Evolutionary conservation across 2,329 filamentous ascomycete species (phyloP), one percentile per base, ranked within the genome.

Genomic region (Paecilomyces sp.): DNA sequence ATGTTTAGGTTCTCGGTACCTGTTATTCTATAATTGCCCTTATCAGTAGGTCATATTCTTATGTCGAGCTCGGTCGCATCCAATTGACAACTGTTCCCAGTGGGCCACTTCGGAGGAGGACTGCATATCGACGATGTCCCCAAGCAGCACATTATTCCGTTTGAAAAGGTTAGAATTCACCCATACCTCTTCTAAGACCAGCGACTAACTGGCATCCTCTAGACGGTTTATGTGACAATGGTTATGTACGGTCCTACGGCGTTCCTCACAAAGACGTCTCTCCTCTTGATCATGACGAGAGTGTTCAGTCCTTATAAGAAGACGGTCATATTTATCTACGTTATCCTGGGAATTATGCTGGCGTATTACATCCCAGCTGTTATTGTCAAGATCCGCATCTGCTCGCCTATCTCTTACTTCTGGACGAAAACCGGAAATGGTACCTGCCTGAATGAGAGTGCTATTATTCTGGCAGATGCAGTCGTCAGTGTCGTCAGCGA

Each of bases 391-490:
- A 74, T 77, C 41, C 68, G 75, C 52, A 72, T 75, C 25, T 81
- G 78, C 62, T 64, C 66, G 33, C 79, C 78, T 1, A 75, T 80
- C 25, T 58, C 66, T 5, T 73, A 69, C 1, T 79, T 78, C 57
- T 80, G 79, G 78, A 61, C 67, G 1, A 67, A 70, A 0, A 60
- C 64, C 3, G 22, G 36, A 2, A 24, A 62, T 0, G 69, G 69
- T 12, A 60, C 62, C 3, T 71, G 70, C 31, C 63, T 72, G 33
- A 55, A 71, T 54, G 63, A 72, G 57, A 58, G 60, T 0, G 72
- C 72, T 0, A 80, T 83, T 34, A 76, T 84, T 30, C 73, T 83
- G 33, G 77, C 78, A 12, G 76, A 85, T 50, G 83, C 83, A 5
- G 79, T 83, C 36, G 79, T 85, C 65, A 86, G 86, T 68, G 83